A percentile compares a stretch with the other conserved stretches of the same genome.
Conservation (phyloP, 2,329 filamentous ascomycete species). For the Celoporthe dispersa region DNA sequence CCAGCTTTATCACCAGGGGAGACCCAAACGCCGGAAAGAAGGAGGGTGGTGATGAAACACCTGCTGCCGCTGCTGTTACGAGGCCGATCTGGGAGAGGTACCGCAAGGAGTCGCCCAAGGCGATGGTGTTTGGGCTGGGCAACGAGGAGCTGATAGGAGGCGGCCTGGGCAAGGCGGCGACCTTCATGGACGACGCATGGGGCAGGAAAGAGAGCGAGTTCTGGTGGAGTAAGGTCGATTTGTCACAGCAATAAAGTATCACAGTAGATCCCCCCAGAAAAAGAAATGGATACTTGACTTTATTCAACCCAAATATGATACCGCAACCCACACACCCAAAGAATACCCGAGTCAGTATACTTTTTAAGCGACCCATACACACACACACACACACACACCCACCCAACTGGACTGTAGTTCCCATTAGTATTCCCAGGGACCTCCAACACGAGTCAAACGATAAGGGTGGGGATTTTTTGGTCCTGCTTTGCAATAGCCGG, state of each 20-base stretch:
- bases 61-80: too few species aligned
- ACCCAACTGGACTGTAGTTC: background rate
- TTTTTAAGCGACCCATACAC: background rate
- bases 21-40: conserved; percentile 47
- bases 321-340: background rate
- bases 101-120: conserved; percentile 34
- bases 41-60: background rate
- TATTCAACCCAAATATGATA: background rate
- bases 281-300: background rate
- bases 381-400: too few species aligned
- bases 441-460: background rate
- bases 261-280: background rate
- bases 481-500: conserved; percentile 1
- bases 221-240: conserved; percentile 50
- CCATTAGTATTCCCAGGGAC: background rate
- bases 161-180: conserved; percentile 40
- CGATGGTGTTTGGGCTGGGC: conserved; percentile 49
- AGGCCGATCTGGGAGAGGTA: conserved; percentile 45
- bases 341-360: background rate
- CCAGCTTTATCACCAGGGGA: conserved; percentile 52
- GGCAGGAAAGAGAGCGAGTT: conserved; percentile 49
- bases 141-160: conserved; percentile 55
- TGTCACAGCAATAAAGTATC: conserved; percentile 38
- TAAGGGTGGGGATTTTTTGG: background rate
- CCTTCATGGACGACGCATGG: conserved; percentile 47